These are phyloP conservation scores for Haplosporangium sp. DNA, from an alignment of 371 early-diverging fungal genomes.

Conservation along the genomic window DNA sequence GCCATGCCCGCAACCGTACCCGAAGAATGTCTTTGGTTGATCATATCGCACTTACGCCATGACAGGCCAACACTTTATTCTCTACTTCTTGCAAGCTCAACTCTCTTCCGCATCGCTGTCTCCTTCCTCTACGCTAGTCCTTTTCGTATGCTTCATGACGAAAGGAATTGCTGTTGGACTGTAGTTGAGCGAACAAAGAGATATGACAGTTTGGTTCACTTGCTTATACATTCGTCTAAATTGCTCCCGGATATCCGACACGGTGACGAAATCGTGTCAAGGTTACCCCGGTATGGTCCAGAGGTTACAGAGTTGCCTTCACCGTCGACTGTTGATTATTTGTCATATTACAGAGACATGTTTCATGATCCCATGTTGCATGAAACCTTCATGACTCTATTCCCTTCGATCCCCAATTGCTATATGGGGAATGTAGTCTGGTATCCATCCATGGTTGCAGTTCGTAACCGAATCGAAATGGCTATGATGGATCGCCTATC, in stretches of 20 bases:
- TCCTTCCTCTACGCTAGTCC: slow-evolving; percentile 47
- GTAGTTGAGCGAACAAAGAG: slow-evolving; percentile 28
- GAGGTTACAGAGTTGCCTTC: slow-evolving; percentile 32
- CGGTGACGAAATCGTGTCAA: neutral
- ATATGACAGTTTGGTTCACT: slow-evolving; percentile 38
- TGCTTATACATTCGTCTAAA: slow-evolving; percentile 43
- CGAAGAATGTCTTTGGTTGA: slow-evolving; percentile 55
- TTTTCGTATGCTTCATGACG: slow-evolving; percentile 40
- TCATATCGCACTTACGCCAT: slow-evolving; percentile 29
- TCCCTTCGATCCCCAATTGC: slow-evolving; percentile 50
- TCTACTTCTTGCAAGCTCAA: slow-evolving; percentile 29
- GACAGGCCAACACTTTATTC: slow-evolving; percentile 41
- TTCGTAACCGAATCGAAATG: slow-evolving; percentile 43
- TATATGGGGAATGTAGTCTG: slow-evolving; percentile 44
- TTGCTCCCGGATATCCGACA: slow-evolving; percentile 13
- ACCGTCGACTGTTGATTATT: slow-evolving; percentile 49
- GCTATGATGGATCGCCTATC: slow-evolving; percentile 44
- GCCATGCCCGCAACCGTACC: slow-evolving; percentile 47
- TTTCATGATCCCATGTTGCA: slow-evolving; percentile 54
- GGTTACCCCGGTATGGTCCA: slow-evolving; percentile 43
- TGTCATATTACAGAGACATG: slow-evolving; percentile 49
- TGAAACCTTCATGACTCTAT: slow-evolving; percentile 51
- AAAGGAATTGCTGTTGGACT: slow-evolving; percentile 37
- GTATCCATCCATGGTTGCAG: slow-evolving; percentile 45
- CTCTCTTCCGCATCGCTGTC: slow-evolving; percentile 45